Conservation (phyloP, 1,139 yeast species). For the Pneumocystis canis region DNA sequence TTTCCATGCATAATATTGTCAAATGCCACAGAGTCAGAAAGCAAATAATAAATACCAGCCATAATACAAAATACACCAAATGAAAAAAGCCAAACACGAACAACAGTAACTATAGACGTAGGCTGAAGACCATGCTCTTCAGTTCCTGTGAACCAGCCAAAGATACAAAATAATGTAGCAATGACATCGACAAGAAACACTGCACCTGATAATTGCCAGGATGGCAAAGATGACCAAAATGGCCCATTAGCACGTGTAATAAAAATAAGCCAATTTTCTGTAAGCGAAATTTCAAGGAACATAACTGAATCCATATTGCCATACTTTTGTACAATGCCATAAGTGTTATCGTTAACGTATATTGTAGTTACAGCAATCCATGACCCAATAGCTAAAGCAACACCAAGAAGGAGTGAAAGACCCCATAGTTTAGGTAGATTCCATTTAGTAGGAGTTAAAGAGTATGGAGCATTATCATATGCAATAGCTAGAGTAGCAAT, state of each 20-base stretch:
- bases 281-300: constrained; percentile 58
- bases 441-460: constrained; percentile 96
- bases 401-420: constrained; percentile 54
- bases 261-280: constrained; percentile 70
- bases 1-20: constrained; percentile 92
- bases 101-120: constrained; percentile 54
- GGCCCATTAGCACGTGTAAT: constrained; percentile 70
- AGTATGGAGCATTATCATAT: constrained; percentile 86
- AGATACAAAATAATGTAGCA: constrained; percentile 55
- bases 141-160: constrained; percentile 61
- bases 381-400: constrained; percentile 52
- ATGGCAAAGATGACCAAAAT: constrained; percentile 56
- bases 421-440: constrained; percentile 79
- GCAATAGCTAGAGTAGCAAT: constrained; percentile 68
- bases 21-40: constrained; percentile 70
- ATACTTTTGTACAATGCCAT: constrained; percentile 58
- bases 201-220: constrained; percentile 63
- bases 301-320: constrained; percentile 55
- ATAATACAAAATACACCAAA: constrained; percentile 57
- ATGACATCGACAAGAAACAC: constrained; percentile 53
- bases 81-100: constrained; percentile 53
- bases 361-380: constrained; percentile 62
- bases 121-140: constrained; percentile 21
- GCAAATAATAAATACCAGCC: constrained; percentile 56
- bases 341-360: constrained; percentile 25